These are phyloP conservation scores for Letharia lupina DNA, from an alignment of 495 filamentous ascomycete genomes.

Conservation along the genomic window DNA sequence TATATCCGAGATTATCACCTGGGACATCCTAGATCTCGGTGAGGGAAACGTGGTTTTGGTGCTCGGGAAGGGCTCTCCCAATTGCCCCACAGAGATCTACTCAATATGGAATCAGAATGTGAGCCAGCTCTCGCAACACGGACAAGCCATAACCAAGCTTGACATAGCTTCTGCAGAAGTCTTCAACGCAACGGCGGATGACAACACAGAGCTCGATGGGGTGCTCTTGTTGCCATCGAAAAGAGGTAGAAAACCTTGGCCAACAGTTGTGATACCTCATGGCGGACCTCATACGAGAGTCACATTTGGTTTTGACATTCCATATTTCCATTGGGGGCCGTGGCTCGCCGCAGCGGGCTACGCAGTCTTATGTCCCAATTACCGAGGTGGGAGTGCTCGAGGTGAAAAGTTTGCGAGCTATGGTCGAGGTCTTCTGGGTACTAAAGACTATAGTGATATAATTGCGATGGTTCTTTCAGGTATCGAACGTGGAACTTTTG, in stretches of 20 bases:
- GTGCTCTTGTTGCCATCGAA: not conserved
- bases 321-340: slow-evolving; percentile 26
- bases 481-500: slow-evolving; percentile 26
- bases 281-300: slow-evolving; percentile 30
- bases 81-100: not conserved
- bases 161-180: not conserved
- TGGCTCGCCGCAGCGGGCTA: slow-evolving; percentile 30
- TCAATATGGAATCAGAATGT: not conserved
- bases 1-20: not conserved
- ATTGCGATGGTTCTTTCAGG: slow-evolving; percentile 27
- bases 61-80: not conserved
- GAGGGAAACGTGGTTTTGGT: not conserved
- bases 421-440: slow-evolving; percentile 23
- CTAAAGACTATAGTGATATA: slow-evolving; percentile 29
- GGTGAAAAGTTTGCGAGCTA: slow-evolving; percentile 28
- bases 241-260: slow-evolving; percentile 17
- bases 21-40: slow-evolving; percentile 3
- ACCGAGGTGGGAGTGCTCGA: slow-evolving; percentile 29
- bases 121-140: slow-evolving; percentile 6
- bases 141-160: slow-evolving; percentile 3
- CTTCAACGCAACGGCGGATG: not conserved
- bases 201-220: not conserved
- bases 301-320: slow-evolving; percentile 26
- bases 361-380: slow-evolving; percentile 29
- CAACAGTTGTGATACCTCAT: slow-evolving; percentile 31